phyloP scores from a whole-genome alignment of 257 asterid genomes.

The Lantana camara region DNA sequence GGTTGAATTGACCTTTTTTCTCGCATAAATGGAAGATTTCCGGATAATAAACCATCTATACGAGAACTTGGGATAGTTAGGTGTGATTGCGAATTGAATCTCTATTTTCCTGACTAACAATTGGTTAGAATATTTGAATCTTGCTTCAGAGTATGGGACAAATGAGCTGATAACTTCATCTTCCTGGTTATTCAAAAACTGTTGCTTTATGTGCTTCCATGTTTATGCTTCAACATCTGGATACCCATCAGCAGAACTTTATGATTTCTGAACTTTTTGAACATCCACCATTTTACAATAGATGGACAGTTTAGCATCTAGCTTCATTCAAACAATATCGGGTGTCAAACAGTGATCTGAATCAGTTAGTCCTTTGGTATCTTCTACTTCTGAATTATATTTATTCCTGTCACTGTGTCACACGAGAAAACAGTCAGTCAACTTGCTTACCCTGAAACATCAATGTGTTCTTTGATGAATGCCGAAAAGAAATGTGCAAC shows the following conservation, averaged over 20 bases:
- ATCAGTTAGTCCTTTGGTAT: no score
- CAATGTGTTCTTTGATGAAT: constrained; percentile 7
- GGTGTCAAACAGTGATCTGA: no score
- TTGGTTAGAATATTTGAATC: background rate
- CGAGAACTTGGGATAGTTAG: background rate
- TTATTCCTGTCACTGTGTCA: no score
- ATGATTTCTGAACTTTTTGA: no score
- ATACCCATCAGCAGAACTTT: no score
- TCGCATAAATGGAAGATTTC: background rate
- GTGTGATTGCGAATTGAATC: background rate
- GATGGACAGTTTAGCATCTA: no score
- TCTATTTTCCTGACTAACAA: background rate
- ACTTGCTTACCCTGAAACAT: background rate
- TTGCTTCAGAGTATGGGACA: background rate
- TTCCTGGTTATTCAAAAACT: background rate
- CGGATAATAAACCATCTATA: constrained; percentile 4
- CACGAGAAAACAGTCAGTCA: no score
- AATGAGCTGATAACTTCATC: background rate
- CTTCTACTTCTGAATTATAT: no score
- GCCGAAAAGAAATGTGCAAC: background rate
- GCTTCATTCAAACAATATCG: no score
- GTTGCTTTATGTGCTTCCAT: background rate
- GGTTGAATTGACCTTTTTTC: background rate
- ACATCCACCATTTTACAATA: no score
- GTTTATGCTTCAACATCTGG: no score